A percentile compares a stretch with the other conserved stretches of the same genome.
Conservation (phyloP, 768 basidiomycete genomes). For the Pilatotrama ljubarskyi region DNA sequence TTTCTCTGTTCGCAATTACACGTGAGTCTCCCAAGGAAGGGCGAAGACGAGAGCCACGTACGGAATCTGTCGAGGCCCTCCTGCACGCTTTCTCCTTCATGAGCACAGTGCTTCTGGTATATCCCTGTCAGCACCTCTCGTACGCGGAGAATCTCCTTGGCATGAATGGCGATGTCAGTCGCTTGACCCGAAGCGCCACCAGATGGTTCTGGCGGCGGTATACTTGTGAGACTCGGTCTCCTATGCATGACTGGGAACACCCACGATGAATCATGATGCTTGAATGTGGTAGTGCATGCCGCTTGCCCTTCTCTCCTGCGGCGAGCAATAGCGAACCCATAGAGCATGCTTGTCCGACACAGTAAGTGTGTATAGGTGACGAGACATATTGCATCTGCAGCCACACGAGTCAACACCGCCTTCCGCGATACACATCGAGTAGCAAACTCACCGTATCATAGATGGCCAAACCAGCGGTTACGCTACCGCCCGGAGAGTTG, state of each 20-base stretch:
- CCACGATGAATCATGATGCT: slow-evolving; percentile 99
- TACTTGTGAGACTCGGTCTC: neutral
- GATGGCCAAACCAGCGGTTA: slow-evolving; percentile 93
- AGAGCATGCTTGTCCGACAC: slow-evolving; percentile 91
- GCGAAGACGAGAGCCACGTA: slow-evolving; percentile 38
- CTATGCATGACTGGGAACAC: slow-evolving; percentile 23
- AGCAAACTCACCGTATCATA: slow-evolving; percentile 83
- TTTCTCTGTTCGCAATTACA: slow-evolving; percentile 50
- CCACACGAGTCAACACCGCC: slow-evolving; percentile 38
- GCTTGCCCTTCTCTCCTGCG: slow-evolving; percentile 86
- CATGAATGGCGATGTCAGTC: slow-evolving; percentile 96
- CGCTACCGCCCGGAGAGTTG: slow-evolving; percentile 94
- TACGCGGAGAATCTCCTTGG: slow-evolving; percentile 91
- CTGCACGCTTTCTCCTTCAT: slow-evolving; percentile 60
- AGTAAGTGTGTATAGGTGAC: slow-evolving; percentile 95
- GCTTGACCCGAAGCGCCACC: slow-evolving; percentile 96
- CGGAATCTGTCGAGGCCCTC: slow-evolving; percentile 77
- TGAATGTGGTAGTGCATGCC: slow-evolving; percentile 89
- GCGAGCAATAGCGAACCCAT: slow-evolving; percentile 95
- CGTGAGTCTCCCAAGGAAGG: neutral
- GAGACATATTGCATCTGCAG: slow-evolving; percentile 90
- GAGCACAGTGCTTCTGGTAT: slow-evolving; percentile 84
- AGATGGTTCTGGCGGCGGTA: slow-evolving; percentile 74
- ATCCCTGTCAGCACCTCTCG: slow-evolving; percentile 81
- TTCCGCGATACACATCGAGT: too few relatives aligned